Base-by-base conservation (phyloP, 2,329 filamentous ascomycete genomes). In the Trichoderma sp. region DNA sequence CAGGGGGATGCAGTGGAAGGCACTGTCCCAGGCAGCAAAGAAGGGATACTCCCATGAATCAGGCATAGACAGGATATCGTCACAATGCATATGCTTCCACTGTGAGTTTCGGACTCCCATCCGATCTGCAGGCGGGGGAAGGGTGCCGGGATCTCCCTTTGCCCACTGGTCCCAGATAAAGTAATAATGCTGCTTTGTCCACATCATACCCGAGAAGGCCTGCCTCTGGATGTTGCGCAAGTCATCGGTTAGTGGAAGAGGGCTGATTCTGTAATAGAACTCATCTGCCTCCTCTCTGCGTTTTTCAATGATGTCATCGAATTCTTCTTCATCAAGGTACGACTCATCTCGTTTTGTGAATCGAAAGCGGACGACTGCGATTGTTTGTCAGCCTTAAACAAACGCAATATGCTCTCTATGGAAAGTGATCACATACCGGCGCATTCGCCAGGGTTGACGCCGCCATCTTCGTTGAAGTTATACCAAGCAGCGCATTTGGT, bases 11-110 rank as follows among this genome's bases (percentile, higher is more conserved):
- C 94, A 97, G 80, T 98, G 95, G 80, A 98, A 98, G 5, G 94
- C 94, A 65, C 92, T 94, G 78, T 98, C 94, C 94, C 94, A 98
- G 4, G 94, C 94, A 22, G 94, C 94, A 78, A 97, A 97, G 83
- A 97, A 98, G 0, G 94, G 94, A 74, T 98, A 98, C 76, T 98
- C 94, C 94, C 94, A 98, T 0, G 94, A 97, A 78, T 98, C 94
- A 1, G 94, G 95, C 94, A 98, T 97, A 0, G 94, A 97, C 37
- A 98, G 79, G 70, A 98, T 93, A 76, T 98, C 94, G 72, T 98
- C 95, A 73, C 97, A 88, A 78, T 97, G 87, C 85, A 98, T 89
- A 78, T 98, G 94, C 76, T 92, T 96, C 95, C 95, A 98, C 70
- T 96, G 89, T 42, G 87, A 83, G 76, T 98, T 98, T 69, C 94